Conservation (phyloP, 2,329 filamentous ascomycete species). For the Penicillium sclerotiorum region DNA sequence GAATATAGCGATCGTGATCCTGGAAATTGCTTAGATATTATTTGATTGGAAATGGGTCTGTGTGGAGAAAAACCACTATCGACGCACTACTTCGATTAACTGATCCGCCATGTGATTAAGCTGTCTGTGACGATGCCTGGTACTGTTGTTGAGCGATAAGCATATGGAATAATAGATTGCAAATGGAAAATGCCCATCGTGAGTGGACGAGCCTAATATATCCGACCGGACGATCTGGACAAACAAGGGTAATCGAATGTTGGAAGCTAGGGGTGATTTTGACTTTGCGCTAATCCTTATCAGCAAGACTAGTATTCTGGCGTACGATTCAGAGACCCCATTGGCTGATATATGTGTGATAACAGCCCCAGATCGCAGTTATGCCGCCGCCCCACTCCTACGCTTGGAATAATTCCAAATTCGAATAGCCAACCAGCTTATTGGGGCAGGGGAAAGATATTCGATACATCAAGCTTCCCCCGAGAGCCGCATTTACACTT, state of each 20-base stretch:
- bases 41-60: neutral
- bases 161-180: neutral
- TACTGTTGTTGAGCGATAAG: neutral
- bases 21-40: neutral
- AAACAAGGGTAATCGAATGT: neutral
- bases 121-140: neutral
- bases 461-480: neutral
- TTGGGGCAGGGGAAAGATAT: neutral
- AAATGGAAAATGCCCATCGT: neutral
- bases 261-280: neutral
- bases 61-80: neutral
- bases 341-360: neutral
- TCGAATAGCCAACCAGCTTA: neutral
- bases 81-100: neutral
- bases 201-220: neutral
- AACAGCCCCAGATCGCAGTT: neutral
- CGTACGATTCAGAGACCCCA: neutral
- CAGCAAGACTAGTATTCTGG: neutral
- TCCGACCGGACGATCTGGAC: neutral
- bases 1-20: neutral
- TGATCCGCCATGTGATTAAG: neutral
- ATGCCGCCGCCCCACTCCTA: neutral
- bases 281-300: neutral
- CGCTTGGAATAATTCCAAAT: neutral
- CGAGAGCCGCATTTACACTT: neutral